Base-by-base conservation (phyloP, 2,329 filamentous ascomycete genomes). In the Fusarium sp. region DNA sequence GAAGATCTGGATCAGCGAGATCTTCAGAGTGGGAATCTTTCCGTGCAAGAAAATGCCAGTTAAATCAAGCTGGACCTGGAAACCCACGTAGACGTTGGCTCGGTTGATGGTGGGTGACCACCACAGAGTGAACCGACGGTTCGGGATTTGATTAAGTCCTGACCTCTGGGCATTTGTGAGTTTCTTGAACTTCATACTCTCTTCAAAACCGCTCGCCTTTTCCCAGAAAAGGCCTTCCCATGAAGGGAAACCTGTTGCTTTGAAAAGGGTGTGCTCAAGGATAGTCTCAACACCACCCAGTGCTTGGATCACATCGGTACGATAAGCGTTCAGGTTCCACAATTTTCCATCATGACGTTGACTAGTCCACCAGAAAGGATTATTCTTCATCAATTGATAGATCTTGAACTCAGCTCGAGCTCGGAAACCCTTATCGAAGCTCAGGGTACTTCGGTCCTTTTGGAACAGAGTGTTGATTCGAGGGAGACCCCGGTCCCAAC, bases 391-490 rank as follows among this genome's bases (percentile, higher is more conserved):
- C 69, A 98, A 87, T 82, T 98, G 96, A 81, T 98, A 99, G 35
- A 96, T 92, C 87, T 99, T 99, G 87, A 99, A 99, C 82, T 99
- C 96, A 16, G 96, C 94, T 60, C 96, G 90, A 19, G 95, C 92
- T 76, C 96, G 92, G 91, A 98, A 99, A 61, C 96, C 96, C 85
- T 99, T 99, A 86, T 99, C 96, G 79, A 99, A 99, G 79, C 94
- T 97, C 72, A 99, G 88, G 0, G 96, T 99, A 82, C 95, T 98
- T 79, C 96, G 90, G 78, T 99, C 96, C 83, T 99, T 99, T 82
- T 99, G 96, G 90, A 99, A 99, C 5, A 99, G 87, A 0, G 96
- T 99, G 81, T 99, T 99, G 85, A 99, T 99, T 85, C 96, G 93
- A 23, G 96, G 96, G 59, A 99, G 87, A 86, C 96, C 96, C 76